Evolutionary conservation across 169 alveolate genomes (phyloP), one percentile per base, ranked within the genome.

Genomic region (Cryptosporidium tyzzeri): DNA sequence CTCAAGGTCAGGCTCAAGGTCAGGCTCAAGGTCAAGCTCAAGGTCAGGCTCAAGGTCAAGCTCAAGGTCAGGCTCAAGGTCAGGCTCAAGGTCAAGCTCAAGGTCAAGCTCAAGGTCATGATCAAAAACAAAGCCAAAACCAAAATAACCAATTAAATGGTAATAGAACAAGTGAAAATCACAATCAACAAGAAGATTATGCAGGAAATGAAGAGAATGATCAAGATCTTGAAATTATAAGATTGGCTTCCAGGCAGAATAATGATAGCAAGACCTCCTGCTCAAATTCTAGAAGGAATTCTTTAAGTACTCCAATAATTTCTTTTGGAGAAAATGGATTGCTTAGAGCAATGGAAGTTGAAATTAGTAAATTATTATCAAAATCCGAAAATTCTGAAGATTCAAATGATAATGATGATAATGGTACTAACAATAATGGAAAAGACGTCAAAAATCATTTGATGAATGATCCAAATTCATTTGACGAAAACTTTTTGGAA

Each of bases 401-500:
- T 26, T 23, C n/a, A 55, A 26, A n/a, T 21, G 2, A 26, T 10
- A n/a, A 21, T 26, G 6, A 55, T n/a, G 14, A 10, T 2, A 55
- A 26, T 55, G 2, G 12, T 10, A 16, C 3, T 3, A n/a, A 0
- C 2, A 4, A n/a, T 9, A 55, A 26, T 55, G 3, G 7, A 21
- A 10, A 10, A n/a, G 67, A n/a, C 8, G 0, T 4, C 8, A 26
- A 8, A 4, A 16, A 21, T 55, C 0, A 10, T 55, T 26, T 8
- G 37, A 37, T 55, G 0, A 21, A 37, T 73, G 21, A 53, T 10
- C 31, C 29, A 23, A 12, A 35, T 14, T 23, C 16, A 0, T 73
- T 73, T 51, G 58, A 80, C 6, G 80, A 80, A 29, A 80, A 80
- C 0, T 80, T 80, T 26, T 37, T 70, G 26, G 89, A 80, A 29